Evolutionary conservation across 352 stramenopile genomes (phyloP).

Genomic region (Globisporangium splendens): DNA sequence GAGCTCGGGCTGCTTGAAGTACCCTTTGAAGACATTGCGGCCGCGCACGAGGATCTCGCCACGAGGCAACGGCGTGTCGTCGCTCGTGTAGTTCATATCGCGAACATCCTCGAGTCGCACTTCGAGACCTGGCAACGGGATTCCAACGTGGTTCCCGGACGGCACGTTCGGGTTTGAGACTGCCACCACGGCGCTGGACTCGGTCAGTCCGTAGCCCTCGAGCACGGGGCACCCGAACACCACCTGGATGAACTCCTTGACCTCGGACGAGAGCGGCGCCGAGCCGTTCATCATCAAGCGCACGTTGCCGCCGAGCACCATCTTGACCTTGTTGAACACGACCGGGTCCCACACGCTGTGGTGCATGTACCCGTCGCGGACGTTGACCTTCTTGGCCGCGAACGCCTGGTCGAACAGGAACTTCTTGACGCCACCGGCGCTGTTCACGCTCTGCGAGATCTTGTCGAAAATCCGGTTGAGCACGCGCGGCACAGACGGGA

Average conservation of each 20-base stretch:
- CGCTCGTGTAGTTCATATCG: conserved; percentile 96
- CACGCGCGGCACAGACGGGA: conserved; percentile 89
- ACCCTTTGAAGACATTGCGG: conserved; percentile 84
- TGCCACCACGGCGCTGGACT: conserved; percentile 83
- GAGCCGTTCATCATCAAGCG: conserved; percentile 91
- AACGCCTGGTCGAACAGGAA: conserved; percentile 88
- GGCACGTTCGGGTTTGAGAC: conserved; percentile 59
- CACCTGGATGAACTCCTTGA: conserved; percentile 93
- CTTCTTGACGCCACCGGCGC: conserved; percentile 85
- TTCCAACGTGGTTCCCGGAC: conserved; percentile 89
- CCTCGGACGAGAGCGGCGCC: conserved; percentile 84
- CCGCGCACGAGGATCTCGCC: conserved; percentile 76
- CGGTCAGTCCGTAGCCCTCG: conserved; percentile 94
- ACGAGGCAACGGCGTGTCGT: conserved; percentile 63
- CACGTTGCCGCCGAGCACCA: conserved; percentile 83
- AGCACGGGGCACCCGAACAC: conserved; percentile 86
- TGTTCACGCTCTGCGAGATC: conserved; percentile 58
- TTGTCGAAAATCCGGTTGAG: conserved; percentile 96
- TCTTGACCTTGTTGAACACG: conserved; percentile 93
- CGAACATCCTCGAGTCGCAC: conserved; percentile 94
- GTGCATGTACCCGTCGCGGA: conserved; percentile 38
- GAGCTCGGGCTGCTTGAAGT: conserved; percentile 94
- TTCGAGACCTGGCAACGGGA: conserved; percentile 84
- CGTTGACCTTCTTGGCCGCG: conserved; percentile 66
- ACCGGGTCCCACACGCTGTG: conserved; percentile 90